These are phyloP conservation scores for Penicillium mononematosum DNA, from an alignment of 495 filamentous ascomycete genomes.

Conservation along the genomic window DNA sequence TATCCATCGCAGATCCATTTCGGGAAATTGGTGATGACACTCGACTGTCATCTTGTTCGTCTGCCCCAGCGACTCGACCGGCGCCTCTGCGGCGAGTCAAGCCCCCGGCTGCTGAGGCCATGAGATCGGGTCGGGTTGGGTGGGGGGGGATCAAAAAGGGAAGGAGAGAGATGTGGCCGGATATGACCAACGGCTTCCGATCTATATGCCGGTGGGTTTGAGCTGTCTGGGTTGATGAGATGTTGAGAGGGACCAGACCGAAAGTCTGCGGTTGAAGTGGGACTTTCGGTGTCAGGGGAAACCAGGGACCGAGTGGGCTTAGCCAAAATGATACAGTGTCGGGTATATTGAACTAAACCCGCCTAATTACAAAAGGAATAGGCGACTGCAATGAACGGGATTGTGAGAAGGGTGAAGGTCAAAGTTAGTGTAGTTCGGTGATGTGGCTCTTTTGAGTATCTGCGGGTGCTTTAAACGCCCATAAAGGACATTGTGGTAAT, in stretches of 20 bases:
- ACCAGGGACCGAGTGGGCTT: conserved; percentile 28
- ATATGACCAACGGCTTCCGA: conserved; percentile 14
- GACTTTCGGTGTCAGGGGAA: conserved; percentile 37
- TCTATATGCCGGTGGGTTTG: conserved; percentile 34
- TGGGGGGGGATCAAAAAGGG: conserved; percentile 11
- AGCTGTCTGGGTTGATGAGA: conserved; percentile 20
- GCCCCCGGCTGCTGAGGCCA: conserved; percentile 67
- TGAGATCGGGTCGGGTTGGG: conserved; percentile 37
- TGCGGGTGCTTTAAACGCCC: conserved; percentile 4
- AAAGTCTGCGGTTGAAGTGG: conserved; percentile 33
- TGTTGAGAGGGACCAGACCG: conserved; percentile 29
- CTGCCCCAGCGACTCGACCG: conserved; percentile 55
- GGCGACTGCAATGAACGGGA: background rate
- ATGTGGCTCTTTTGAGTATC: conserved; percentile 22
- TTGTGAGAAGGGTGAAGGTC: conserved; percentile 18
- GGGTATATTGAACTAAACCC: background rate
- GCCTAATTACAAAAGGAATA: background rate
- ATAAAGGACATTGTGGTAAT: background rate
- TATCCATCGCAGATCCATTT: conserved; percentile 58
- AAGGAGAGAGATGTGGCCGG: conserved; percentile 11
- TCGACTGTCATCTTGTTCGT: conserved; percentile 63
- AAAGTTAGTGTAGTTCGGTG: conserved; percentile 21
- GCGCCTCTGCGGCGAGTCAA: conserved; percentile 75
- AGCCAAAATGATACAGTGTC: conserved; percentile 6
- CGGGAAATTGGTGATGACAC: conserved; percentile 67